Evolutionary conservation across 2,329 filamentous ascomycete genomes (phyloP).

Genomic region (Diplodia intermedia): DNA sequence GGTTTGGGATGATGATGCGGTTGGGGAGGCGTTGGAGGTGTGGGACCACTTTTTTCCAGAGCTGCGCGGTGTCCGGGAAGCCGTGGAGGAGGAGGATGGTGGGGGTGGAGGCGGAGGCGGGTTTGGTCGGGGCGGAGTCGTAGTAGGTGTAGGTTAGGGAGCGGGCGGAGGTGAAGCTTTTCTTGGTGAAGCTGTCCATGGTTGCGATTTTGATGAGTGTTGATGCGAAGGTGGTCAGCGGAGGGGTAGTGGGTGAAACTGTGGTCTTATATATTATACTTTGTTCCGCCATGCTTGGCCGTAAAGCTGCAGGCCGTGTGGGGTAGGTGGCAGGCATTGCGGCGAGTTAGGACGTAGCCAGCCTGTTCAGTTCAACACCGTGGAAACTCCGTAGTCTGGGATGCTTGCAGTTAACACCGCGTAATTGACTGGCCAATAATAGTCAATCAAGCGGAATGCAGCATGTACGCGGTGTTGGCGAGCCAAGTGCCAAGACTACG

Average conservation of each 20-base stretch:
- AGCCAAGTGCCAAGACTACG: too few relatives aligned
- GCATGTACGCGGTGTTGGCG: too few relatives aligned
- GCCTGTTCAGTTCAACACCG: too few relatives aligned
- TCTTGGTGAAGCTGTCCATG: slow-evolving; percentile 31
- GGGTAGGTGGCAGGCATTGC: too few relatives aligned
- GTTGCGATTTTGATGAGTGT: neutral
- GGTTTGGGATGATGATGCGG: slow-evolving; percentile 46
- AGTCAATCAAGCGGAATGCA: too few relatives aligned
- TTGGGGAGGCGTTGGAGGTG: slow-evolving; percentile 48
- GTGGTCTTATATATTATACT: too few relatives aligned
- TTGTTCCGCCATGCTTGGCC: too few relatives aligned
- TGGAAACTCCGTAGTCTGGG: too few relatives aligned
- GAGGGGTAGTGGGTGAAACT: neutral
- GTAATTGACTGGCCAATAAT: too few relatives aligned
- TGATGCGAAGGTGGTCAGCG: neutral
- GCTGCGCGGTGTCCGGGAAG: slow-evolving; percentile 53
- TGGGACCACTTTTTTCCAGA: slow-evolving; percentile 53
- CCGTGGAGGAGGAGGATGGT: slow-evolving; percentile 53
- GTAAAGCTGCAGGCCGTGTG: too few relatives aligned
- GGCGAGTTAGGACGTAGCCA: too few relatives aligned
- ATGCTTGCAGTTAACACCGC: too few relatives aligned
- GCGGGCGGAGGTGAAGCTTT: slow-evolving; percentile 29
- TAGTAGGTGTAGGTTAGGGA: slow-evolving; percentile 34
- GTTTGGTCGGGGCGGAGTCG: slow-evolving; percentile 12
- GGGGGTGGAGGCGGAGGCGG: neutral